Evolutionary conservation across 2,329 filamentous ascomycete genomes (phyloP).

Genomic region (Cryoendolithus antarcticus): DNA sequence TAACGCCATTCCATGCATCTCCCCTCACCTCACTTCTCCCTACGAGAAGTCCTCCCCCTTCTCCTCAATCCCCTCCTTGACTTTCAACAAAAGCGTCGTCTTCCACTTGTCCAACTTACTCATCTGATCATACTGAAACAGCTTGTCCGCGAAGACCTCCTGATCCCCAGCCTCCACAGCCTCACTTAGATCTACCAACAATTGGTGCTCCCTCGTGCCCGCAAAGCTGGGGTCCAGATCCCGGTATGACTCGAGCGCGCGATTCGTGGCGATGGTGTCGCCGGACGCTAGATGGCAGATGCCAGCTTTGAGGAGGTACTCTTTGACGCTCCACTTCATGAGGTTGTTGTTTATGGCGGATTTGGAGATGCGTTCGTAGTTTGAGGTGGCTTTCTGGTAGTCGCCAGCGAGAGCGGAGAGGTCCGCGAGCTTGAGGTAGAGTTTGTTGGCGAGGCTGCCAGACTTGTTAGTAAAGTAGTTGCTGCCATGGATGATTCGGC

Average conservation of each 20-base stretch:
- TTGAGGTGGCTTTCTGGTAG: constrained; percentile 70
- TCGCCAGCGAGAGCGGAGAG: constrained; percentile 69
- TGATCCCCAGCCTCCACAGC: constrained; percentile 67
- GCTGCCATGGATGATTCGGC: not conserved
- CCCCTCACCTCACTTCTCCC: too few relatives aligned
- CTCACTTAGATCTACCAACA: constrained; percentile 64
- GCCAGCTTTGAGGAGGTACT: constrained; percentile 88
- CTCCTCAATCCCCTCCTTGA: constrained; percentile 75
- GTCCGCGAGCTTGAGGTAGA: constrained; percentile 85
- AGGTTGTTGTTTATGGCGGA: constrained; percentile 76
- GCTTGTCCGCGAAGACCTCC: constrained; percentile 71
- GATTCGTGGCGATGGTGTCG: constrained; percentile 66
- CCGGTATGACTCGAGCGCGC: constrained; percentile 70
- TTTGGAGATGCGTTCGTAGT: constrained; percentile 70
- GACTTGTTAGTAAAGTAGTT: constrained; percentile 5
- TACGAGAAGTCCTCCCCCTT: constrained; percentile 56
- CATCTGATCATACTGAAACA: constrained; percentile 83
- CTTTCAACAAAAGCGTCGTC: constrained; percentile 67
- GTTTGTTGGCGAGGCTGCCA: constrained; percentile 73
- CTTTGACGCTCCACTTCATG: constrained; percentile 88
- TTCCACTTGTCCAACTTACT: constrained; percentile 97
- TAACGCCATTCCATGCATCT: constrained; percentile 6
- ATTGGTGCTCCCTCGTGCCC: constrained; percentile 65
- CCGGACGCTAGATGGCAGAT: constrained; percentile 72
- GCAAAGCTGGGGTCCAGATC: constrained; percentile 69